Conservation (phyloP, 2,329 filamentous ascomycete species). For the Ceratocystis lukuohia region DNA sequence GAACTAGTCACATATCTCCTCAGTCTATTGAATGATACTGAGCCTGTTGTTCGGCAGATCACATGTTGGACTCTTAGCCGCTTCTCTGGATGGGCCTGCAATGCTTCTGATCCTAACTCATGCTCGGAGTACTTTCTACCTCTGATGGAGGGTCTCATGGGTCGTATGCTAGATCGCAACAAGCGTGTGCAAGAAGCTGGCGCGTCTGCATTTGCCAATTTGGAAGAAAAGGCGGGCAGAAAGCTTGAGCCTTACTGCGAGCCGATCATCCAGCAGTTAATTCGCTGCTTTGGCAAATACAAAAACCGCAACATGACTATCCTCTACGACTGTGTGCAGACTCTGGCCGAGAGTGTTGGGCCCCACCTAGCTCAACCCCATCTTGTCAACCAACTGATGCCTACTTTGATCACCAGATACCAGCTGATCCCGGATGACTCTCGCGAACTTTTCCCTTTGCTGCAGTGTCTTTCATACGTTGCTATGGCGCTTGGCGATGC, state of each 20-base stretch:
- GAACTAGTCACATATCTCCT: constrained; percentile 85
- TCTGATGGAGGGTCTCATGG: constrained; percentile 91
- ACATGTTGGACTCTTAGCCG: constrained; percentile 95
- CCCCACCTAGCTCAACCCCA: constrained; percentile 66
- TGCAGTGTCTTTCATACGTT: constrained; percentile 95
- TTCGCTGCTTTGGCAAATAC: constrained; percentile 83
- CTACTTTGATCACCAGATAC: constrained; percentile 78
- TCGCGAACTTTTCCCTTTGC: constrained; percentile 79
- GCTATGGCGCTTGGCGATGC: constrained; percentile 68
- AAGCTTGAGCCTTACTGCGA: constrained; percentile 72
- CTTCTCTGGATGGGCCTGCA: constrained; percentile 84
- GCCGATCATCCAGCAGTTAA: constrained; percentile 84
- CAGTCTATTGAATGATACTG: constrained; percentile 65
- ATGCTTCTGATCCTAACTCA: constrained; percentile 51
- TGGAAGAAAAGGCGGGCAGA: constrained; percentile 83
- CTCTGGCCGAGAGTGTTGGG: constrained; percentile 81
- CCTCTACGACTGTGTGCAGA: constrained; percentile 96
- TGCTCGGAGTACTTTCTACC: constrained; percentile 76
- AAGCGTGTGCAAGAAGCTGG: constrained; percentile 97
- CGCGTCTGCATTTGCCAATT: constrained; percentile 86
- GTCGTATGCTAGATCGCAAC: constrained; percentile 91
- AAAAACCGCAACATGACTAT: constrained; percentile 99
- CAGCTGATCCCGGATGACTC: constrained; percentile 77
- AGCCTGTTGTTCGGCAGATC: constrained; percentile 88
- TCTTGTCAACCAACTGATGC: constrained; percentile 80